These are phyloP conservation scores for Cladorrhinum samala DNA, from an alignment of 495 filamentous ascomycete genomes.

Conservation along the genomic window DNA sequence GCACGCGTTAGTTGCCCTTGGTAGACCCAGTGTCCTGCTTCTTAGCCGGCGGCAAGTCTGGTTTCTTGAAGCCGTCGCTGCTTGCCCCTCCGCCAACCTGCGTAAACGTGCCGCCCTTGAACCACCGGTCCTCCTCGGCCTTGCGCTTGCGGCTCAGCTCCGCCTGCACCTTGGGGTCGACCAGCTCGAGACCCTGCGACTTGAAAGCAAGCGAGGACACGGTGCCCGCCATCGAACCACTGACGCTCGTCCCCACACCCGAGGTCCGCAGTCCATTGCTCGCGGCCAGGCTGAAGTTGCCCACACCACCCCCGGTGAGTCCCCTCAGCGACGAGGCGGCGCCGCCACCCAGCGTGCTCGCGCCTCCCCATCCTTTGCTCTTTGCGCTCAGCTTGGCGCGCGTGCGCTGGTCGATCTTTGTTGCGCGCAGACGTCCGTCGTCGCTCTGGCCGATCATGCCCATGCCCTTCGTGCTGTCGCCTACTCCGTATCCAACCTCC, in stretches of 20 bases:
- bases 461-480: slow-evolving; percentile 79
- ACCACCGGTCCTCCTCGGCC: slow-evolving; percentile 92
- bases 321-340: slow-evolving; percentile 72
- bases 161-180: slow-evolving; percentile 85
- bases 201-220: slow-evolving; percentile 88
- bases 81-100: slow-evolving; percentile 55
- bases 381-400: slow-evolving; percentile 88
- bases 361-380: slow-evolving; percentile 89
- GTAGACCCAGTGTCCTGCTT: slow-evolving; percentile 47
- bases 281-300: slow-evolving; percentile 62
- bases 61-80: slow-evolving; percentile 46
- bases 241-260: slow-evolving; percentile 66
- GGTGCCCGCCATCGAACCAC: slow-evolving; percentile 54
- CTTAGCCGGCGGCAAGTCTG: slow-evolving; percentile 59
- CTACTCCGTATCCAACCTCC: slow-evolving; percentile 86
- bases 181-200: slow-evolving; percentile 89
- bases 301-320: slow-evolving; percentile 55
- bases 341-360: slow-evolving; percentile 58
- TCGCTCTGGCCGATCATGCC: slow-evolving; percentile 91
- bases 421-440: slow-evolving; percentile 76
- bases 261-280: slow-evolving; percentile 63
- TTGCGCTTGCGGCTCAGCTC: slow-evolving; percentile 81
- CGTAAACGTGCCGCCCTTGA: slow-evolving; percentile 92
- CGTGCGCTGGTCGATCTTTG: slow-evolving; percentile 90
- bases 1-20: slow-evolving; percentile 27